Conservation (phyloP, 129 eudicot genomes). For the Helianthus tuberosus region DNA sequence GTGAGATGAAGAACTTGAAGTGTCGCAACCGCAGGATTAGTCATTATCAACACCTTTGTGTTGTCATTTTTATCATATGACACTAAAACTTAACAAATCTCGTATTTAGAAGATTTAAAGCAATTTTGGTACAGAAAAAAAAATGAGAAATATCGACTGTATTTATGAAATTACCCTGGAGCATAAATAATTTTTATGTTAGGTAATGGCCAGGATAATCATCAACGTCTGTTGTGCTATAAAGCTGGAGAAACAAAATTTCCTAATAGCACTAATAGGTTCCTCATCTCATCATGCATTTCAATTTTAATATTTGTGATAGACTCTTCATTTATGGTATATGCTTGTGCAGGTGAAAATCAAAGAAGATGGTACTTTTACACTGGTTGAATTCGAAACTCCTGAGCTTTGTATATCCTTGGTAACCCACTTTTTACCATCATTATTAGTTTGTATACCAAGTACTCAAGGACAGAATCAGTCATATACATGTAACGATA, state of each 20-base stretch:
- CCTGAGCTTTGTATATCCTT: slow-evolving; percentile 59
- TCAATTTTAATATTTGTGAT: not conserved
- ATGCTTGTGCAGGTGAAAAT: slow-evolving; percentile 56
- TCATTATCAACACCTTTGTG: not conserved
- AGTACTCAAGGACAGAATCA: slow-evolving; percentile 12
- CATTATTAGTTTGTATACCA: slow-evolving; percentile 7
- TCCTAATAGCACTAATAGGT: not conserved
- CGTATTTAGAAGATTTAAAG: not conserved
- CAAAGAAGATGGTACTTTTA: slow-evolving; percentile 34
- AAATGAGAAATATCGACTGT: slow-evolving; percentile 11
- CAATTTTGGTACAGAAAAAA: slow-evolving; percentile 2
- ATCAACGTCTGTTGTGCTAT: slow-evolving; percentile 24
- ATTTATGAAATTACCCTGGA: not conserved
- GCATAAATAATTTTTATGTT: slow-evolving; percentile 15
- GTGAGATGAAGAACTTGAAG: slow-evolving; percentile 9
- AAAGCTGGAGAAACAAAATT: slow-evolving; percentile 21
- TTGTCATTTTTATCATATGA: not conserved
- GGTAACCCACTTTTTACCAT: slow-evolving; percentile 40
- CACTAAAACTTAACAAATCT: not conserved
- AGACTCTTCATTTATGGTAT: slow-evolving; percentile 28
- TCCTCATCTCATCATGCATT: slow-evolving; percentile 11
- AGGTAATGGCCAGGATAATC: slow-evolving; percentile 21
- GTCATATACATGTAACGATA: slow-evolving; percentile 7
- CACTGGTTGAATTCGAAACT: slow-evolving; percentile 57
- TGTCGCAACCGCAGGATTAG: not conserved